A percentile compares a stretch with the other conserved stretches of the same genome.
These are phyloP conservation scores for Rhizodiscina lignyota DNA, from an alignment of 495 filamentous ascomycete genomes.

Conservation along the genomic window DNA sequence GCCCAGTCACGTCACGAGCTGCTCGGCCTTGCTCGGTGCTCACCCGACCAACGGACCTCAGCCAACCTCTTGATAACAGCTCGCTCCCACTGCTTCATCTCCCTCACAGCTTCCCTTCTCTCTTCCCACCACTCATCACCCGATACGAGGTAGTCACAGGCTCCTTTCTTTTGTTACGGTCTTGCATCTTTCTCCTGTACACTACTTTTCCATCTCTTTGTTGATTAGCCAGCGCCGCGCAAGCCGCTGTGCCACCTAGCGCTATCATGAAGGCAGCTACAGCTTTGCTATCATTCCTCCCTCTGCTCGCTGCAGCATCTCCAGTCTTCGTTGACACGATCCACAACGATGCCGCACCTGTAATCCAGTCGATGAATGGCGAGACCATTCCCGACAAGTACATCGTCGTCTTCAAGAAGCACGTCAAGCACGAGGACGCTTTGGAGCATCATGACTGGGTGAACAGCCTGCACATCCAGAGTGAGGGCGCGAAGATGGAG, in stretches of 20 bases:
- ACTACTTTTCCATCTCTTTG: conserved; percentile 3
- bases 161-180: conserved; percentile 1
- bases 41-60: background rate
- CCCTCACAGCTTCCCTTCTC: conserved; percentile 1
- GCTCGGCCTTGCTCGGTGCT: background rate
- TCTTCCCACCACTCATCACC: background rate
- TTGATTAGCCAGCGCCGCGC: background rate
- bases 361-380: conserved; percentile 64
- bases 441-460: conserved; percentile 81
- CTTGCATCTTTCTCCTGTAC: background rate
- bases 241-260: background rate
- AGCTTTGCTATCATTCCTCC: conserved; percentile 42
- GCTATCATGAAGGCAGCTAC: conserved; percentile 57
- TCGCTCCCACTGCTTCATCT: conserved; percentile 2
- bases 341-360: conserved; percentile 72
- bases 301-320: conserved; percentile 52
- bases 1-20: background rate
- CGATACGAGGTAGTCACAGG: background rate
- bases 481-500: conserved; percentile 45
- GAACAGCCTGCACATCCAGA: conserved; percentile 56
- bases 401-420: conserved; percentile 97
- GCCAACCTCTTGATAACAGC: background rate
- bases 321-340: conserved; percentile 57
- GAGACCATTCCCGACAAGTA: conserved; percentile 78
- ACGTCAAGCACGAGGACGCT: conserved; percentile 52